Evolutionary conservation across 2,329 filamentous ascomycete genomes (phyloP).

Genomic region (Xylariomycetidae sp.): DNA sequence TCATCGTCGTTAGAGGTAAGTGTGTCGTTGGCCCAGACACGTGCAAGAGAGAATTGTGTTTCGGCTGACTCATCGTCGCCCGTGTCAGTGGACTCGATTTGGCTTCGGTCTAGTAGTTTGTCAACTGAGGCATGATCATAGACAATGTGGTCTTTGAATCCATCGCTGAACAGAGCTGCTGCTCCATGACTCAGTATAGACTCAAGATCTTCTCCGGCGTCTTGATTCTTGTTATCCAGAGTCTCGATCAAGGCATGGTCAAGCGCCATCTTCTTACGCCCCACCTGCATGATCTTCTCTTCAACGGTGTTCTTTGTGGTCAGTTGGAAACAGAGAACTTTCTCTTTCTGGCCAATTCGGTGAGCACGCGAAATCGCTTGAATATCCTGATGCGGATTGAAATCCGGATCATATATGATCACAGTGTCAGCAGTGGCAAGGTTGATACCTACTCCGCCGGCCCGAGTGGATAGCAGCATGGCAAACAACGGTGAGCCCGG

Average conservation of each 20-base stretch:
- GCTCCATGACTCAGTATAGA: slow-evolving; percentile 86
- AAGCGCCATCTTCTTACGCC: slow-evolving; percentile 90
- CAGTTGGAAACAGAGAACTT: slow-evolving; percentile 91
- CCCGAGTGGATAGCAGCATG: slow-evolving; percentile 88
- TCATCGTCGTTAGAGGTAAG: slow-evolving; percentile 61
- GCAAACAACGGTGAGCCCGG: slow-evolving; percentile 79
- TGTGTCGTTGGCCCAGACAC: slow-evolving; percentile 86
- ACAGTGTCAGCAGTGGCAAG: slow-evolving; percentile 95
- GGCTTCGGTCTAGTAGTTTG: slow-evolving; percentile 80
- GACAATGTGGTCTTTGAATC: slow-evolving; percentile 65
- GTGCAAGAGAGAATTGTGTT: slow-evolving; percentile 81
- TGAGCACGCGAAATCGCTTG: slow-evolving; percentile 93
- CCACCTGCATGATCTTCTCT: slow-evolving; percentile 94
- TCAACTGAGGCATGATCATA: slow-evolving; percentile 85
- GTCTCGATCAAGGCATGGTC: slow-evolving; percentile 93
- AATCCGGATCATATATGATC: slow-evolving; percentile 94
- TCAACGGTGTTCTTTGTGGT: slow-evolving; percentile 87
- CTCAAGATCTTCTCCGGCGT: slow-evolving; percentile 74
- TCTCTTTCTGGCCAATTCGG: slow-evolving; percentile 92
- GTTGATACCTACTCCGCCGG: slow-evolving; percentile 96
- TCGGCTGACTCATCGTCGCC: slow-evolving; percentile 63
- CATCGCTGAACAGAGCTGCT: slow-evolving; percentile 76
- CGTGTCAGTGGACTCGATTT: slow-evolving; percentile 66
- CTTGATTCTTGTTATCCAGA: slow-evolving; percentile 83
- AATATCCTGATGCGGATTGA: slow-evolving; percentile 97